phyloP scores from a whole-genome alignment of 768 basidiomycete genomes.

The Dacryopinax spathularia region DNA sequence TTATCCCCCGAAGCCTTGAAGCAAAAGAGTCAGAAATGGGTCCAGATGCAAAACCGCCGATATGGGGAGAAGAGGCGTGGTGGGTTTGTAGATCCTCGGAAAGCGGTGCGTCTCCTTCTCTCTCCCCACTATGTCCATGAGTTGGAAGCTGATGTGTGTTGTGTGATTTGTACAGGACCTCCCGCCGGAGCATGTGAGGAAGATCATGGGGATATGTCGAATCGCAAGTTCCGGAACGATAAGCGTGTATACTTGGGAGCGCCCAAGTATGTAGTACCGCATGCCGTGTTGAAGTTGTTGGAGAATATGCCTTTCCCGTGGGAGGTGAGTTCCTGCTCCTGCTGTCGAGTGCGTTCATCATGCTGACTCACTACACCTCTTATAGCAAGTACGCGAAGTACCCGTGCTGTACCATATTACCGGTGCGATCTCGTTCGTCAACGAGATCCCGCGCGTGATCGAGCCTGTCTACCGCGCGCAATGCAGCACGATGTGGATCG shows the following conservation, averaged over 20 bases:
- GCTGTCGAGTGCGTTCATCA: too few relatives aligned
- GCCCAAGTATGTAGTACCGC: slow-evolving; percentile 87
- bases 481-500: slow-evolving; percentile 99
- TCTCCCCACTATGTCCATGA: too few relatives aligned
- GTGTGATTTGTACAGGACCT: slow-evolving; percentile 53
- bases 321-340: slow-evolving; percentile 35
- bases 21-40: slow-evolving; percentile 92
- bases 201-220: slow-evolving; percentile 99
- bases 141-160: neutral
- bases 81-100: slow-evolving; percentile 82
- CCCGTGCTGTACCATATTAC: slow-evolving; percentile 98
- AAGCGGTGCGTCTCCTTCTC: slow-evolving; percentile 47
- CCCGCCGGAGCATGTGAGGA: slow-evolving; percentile 93
- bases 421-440: slow-evolving; percentile 98
- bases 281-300: slow-evolving; percentile 96
- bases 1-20: slow-evolving; percentile 59
- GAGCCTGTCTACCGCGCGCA: slow-evolving; percentile 98
- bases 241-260: slow-evolving; percentile 98
- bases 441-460: slow-evolving; percentile 90
- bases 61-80: slow-evolving; percentile 85
- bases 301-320: slow-evolving; percentile 97
- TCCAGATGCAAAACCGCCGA: slow-evolving; percentile 81
- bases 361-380: slow-evolving; percentile 5
- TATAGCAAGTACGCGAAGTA: slow-evolving; percentile 88
- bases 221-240: slow-evolving; percentile 97